Evolutionary conservation across 495 filamentous ascomycete species (phyloP), one percentile per base, ranked within the genome.

Genomic region (Podospora pseudopauciseta): DNA sequence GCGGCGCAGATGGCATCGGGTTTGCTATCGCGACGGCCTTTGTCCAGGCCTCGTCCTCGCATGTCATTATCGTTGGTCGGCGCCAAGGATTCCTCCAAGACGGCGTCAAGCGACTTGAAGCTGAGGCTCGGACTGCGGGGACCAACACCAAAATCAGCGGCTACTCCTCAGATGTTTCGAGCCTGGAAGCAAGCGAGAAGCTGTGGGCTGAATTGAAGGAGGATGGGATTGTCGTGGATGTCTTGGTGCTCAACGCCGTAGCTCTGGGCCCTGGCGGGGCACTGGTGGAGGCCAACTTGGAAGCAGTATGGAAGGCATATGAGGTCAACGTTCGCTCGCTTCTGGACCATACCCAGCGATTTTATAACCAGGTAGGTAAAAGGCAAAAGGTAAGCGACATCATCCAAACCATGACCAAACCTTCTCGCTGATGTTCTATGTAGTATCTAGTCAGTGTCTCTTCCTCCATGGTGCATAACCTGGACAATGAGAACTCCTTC

Each of bases 241-340:
- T 82, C 13, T 68, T 83, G 0, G 73, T 82, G 3, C 71, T 82
- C 30, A 83, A 80, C 66, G 80, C 76, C 5, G 75, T 75, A 3
- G 19, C 7, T 49, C 11, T 57, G 0, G 71, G 68, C 5, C 26
- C 32, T n/a, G 15, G 26, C 9, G 30, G 26, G 18, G 26, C 70
- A 16, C 11, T 74, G 13, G 34, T 74, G 26, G 16, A 70, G 2
- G 26, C 49, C 0, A 19, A 58, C 58, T n/a, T 73, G 4, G 68
- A 67, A 3, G 28, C 44, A 2, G 18, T 78, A 6, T 84, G 81
- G 81, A 65, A 28, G 2, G 44, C 63, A 0, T 79, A 70, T 53
- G 74, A 78, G 59, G 64, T 62, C 15, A 82, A 82, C 60, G 75
- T 80, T 18, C 66, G 76, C n/a, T 70, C 71, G 18, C 70, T 74